phyloP scores from a whole-genome alignment of 2,329 filamentous ascomycete genomes.

The Paraphaeosphaeria sporulosa region DNA sequence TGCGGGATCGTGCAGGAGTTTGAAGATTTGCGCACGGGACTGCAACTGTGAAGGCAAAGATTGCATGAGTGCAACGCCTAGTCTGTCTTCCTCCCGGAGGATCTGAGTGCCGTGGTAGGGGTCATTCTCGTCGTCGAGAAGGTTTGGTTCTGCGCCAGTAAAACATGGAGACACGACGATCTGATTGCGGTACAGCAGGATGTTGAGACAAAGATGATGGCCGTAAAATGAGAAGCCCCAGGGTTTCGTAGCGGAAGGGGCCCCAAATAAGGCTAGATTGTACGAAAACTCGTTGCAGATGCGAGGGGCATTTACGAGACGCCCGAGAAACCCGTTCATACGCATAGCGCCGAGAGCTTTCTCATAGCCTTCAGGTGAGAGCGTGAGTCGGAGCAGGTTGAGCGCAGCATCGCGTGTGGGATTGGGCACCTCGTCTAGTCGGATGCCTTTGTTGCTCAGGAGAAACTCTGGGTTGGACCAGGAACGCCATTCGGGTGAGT shows the following conservation, averaged over 20 bases:
- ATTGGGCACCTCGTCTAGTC: constrained; percentile 52
- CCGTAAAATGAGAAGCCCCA: constrained; percentile 82
- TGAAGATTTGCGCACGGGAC: constrained; percentile 63
- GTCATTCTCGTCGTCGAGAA: constrained; percentile 66
- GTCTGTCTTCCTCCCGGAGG: no score
- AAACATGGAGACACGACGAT: constrained; percentile 78
- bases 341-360: constrained; percentile 75
- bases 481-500: constrained; percentile 75
- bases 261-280: constrained; percentile 76
- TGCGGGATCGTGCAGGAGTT: constrained; percentile 65
- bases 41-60: constrained; percentile 48
- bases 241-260: constrained; percentile 63
- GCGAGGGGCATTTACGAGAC: constrained; percentile 66
- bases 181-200: constrained; percentile 70
- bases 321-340: constrained; percentile 77
- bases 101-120: constrained; percentile 50
- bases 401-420: constrained; percentile 61
- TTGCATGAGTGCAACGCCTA: no score
- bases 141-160: constrained; percentile 80
- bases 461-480: constrained; percentile 78
- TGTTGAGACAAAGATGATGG: constrained; percentile 77
- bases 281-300: constrained; percentile 80
- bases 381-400: constrained; percentile 44
- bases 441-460: constrained; percentile 66
- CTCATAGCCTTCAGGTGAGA: constrained; percentile 75